Evolutionary conservation across 176 grass and related monocot species (phyloP).

Genomic region (Tillandsia leiboldiana): DNA sequence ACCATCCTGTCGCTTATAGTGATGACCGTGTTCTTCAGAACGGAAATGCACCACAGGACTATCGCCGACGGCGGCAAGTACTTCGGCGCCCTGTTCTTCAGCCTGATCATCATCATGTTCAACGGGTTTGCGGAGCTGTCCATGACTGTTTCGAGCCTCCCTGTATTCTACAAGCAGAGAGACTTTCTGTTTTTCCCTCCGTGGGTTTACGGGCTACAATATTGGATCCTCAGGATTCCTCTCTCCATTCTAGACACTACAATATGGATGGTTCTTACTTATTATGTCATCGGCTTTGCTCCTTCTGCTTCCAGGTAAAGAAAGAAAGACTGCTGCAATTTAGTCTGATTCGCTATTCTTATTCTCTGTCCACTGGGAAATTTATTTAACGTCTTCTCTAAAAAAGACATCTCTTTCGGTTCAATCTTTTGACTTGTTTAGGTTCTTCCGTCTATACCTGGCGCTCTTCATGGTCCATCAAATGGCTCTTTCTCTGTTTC

Average conservation of each 20-base stretch:
- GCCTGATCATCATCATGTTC: conserved; percentile 49
- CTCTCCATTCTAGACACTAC: conserved; percentile 41
- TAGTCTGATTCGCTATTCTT: too few relatives aligned
- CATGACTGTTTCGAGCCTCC: conserved; percentile 44
- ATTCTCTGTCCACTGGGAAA: too few relatives aligned
- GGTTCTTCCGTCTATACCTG: conserved; percentile 79
- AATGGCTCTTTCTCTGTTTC: conserved; percentile 62
- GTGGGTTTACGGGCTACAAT: conserved; percentile 51
- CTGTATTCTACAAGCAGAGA: conserved; percentile 71
- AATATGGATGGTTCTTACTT: conserved; percentile 35
- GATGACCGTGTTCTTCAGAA: conserved; percentile 72
- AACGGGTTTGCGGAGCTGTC: conserved; percentile 47
- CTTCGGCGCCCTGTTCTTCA: conserved; percentile 36
- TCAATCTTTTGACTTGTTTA: conserved; percentile 7
- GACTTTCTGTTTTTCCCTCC: conserved; percentile 60
- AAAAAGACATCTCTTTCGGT: neutral
- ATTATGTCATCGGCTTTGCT: conserved; percentile 48
- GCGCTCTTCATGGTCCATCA: conserved; percentile 62
- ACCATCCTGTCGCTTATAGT: conserved; percentile 32
- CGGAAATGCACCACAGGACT: conserved; percentile 37
- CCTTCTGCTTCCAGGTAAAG: conserved; percentile 25
- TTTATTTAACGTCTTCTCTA: too few relatives aligned
- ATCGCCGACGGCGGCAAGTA: conserved; percentile 36
- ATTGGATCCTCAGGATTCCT: conserved; percentile 46
- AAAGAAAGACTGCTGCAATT: neutral